These are phyloP conservation scores for Bromus sterilis DNA, from an alignment of 176 grass and related monocot genomes.

Conservation along the genomic window DNA sequence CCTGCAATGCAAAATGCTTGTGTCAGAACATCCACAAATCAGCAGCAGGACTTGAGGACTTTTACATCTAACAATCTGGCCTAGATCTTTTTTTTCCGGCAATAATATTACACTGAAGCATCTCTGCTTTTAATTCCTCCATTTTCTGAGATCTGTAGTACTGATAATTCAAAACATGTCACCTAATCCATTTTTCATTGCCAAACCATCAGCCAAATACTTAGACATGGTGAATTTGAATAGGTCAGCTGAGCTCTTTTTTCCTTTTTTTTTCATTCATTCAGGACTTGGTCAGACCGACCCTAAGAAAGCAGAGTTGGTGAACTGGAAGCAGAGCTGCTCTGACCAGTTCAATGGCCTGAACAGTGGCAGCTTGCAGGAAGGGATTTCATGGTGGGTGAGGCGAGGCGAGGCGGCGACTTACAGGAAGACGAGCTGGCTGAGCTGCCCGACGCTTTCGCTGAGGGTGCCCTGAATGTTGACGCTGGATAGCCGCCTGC, in stretches of 20 bases:
- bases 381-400: not conserved
- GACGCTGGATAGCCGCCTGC: constrained; percentile 30
- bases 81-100: not conserved
- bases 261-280: too few relatives aligned
- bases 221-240: not conserved
- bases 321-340: not conserved
- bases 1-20: constrained; percentile 30
- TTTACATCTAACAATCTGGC: not conserved
- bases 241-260: not conserved
- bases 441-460: constrained; percentile 27
- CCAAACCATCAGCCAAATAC: not conserved
- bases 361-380: not conserved
- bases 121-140: not conserved
- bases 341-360: constrained; percentile 7
- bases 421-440: constrained; percentile 36
- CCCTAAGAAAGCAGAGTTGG: not conserved
- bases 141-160: not conserved
- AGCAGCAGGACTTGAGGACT: not conserved
- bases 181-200: not conserved
- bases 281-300: not conserved
- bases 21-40: not conserved
- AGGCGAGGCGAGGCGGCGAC: not conserved
- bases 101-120: not conserved
- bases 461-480: constrained; percentile 46
- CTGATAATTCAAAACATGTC: not conserved